Evolutionary conservation across 768 basidiomycete species (phyloP).

Genomic region (Fomitopsis serialis): DNA sequence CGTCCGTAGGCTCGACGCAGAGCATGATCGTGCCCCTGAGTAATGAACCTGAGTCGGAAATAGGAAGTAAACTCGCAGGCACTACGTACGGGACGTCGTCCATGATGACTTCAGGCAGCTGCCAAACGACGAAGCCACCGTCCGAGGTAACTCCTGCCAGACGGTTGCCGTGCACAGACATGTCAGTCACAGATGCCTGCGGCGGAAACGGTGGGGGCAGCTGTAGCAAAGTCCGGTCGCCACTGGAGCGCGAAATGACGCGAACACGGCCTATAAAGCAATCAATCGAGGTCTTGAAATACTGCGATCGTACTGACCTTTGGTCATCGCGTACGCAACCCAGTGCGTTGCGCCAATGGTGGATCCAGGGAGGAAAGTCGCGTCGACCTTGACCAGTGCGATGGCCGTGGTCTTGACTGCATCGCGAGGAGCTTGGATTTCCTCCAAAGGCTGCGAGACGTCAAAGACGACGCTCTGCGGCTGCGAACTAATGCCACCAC

Average conservation of each 20-base stretch:
- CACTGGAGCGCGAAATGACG: slow-evolving; percentile 83
- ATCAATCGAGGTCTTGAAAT: background rate
- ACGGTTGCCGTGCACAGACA: slow-evolving; percentile 80
- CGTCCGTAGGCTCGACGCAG: slow-evolving; percentile 60
- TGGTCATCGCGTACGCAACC: slow-evolving; percentile 92
- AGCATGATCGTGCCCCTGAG: slow-evolving; percentile 61
- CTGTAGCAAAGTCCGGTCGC: slow-evolving; percentile 82
- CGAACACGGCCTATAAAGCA: slow-evolving; percentile 64
- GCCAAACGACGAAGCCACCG: slow-evolving; percentile 88
- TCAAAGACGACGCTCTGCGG: slow-evolving; percentile 71
- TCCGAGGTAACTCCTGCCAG: slow-evolving; percentile 85
- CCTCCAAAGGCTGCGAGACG: slow-evolving; percentile 65
- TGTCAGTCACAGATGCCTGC: slow-evolving; percentile 68
- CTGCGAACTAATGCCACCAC: slow-evolving; percentile 38
- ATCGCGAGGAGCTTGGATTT: slow-evolving; percentile 71
- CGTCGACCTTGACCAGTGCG: slow-evolving; percentile 81
- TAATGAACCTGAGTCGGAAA: slow-evolving; percentile 1
- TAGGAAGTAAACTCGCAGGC: background rate
- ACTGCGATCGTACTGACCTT: slow-evolving; percentile 37
- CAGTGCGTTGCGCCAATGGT: slow-evolving; percentile 90
- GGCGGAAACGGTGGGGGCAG: slow-evolving; percentile 52
- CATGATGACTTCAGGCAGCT: slow-evolving; percentile 74
- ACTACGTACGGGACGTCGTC: slow-evolving; percentile 78
- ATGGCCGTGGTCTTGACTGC: slow-evolving; percentile 87
- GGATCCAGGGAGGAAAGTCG: slow-evolving; percentile 78